Conservation (phyloP, 371 early-diverging fungal species). For the Umbelopsis sp. region DNA sequence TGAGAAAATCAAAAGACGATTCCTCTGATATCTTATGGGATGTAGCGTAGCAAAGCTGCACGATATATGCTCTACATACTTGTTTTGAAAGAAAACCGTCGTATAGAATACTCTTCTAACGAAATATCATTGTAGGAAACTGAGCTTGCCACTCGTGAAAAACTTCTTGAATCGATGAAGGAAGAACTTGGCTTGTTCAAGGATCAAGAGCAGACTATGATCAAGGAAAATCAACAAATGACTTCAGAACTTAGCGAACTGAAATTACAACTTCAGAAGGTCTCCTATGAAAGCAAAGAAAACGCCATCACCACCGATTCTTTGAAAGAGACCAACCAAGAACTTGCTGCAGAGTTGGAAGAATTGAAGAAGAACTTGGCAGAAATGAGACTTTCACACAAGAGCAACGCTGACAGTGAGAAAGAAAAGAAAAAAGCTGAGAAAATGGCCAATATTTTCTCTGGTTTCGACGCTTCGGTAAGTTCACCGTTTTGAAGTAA, state of each 20-base stretch:
- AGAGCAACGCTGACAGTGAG: conserved; percentile 57
- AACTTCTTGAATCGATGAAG: conserved; percentile 57
- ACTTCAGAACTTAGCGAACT: conserved; percentile 69
- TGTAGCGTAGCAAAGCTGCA: no score
- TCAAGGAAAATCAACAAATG: conserved; percentile 77
- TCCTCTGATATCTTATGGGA: no score
- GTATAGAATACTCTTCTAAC: background rate
- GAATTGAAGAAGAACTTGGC: conserved; percentile 65
- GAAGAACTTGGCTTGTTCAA: conserved; percentile 73
- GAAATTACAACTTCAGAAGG: conserved; percentile 81
- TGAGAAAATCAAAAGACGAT: background rate
- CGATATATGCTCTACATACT: no score
- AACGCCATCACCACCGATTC: conserved; percentile 80
- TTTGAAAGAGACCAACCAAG: conserved; percentile 81
- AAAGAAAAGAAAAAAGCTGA: conserved; percentile 81
- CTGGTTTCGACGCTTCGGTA: conserved; percentile 81
- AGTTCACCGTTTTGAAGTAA: conserved; percentile 21
- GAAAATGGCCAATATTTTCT: conserved; percentile 87
- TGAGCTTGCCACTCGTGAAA: conserved; percentile 59
- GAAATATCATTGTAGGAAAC: conserved; percentile 47
- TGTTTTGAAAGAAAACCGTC: background rate
- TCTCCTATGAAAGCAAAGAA: conserved; percentile 86
- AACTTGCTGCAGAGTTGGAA: conserved; percentile 70
- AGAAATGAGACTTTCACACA: conserved; percentile 47
- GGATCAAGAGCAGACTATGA: conserved; percentile 57